These are phyloP conservation scores for Gaeumannomyces sp. DNA, from an alignment of 2,329 filamentous ascomycete species.

Conservation along the genomic window DNA sequence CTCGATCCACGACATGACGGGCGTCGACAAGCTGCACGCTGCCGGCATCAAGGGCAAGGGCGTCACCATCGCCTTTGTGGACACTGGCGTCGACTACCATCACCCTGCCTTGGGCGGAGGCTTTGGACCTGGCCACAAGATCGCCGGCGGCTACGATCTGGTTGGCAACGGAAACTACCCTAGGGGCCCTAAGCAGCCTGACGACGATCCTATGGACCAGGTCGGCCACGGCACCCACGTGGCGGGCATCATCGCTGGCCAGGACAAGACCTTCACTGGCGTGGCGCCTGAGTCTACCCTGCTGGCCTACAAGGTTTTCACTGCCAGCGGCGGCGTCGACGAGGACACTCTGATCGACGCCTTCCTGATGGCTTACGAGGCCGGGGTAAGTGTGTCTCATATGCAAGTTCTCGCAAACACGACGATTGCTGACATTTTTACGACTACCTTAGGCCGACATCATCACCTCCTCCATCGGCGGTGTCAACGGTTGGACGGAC, in stretches of 20 bases:
- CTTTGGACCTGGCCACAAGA: constrained; percentile 37
- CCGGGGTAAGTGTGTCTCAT: constrained; percentile 11
- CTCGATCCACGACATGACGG: constrained; percentile 13
- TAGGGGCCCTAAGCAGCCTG: constrained; percentile 14
- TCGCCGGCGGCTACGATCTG: constrained; percentile 36
- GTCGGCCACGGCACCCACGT: constrained; percentile 37
- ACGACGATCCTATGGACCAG: constrained; percentile 28
- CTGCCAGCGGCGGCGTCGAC: constrained; percentile 15
- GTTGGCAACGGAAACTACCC: constrained; percentile 27
- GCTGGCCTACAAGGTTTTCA: constrained; percentile 26
- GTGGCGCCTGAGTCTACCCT: constrained; percentile 25
- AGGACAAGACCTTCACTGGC: constrained; percentile 19
- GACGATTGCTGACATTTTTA: neutral
- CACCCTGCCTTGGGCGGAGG: constrained; percentile 31
- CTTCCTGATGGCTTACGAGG: constrained; percentile 24
- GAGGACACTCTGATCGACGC: constrained; percentile 26
- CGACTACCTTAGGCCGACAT: constrained; percentile 1
- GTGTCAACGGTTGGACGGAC: constrained; percentile 20
- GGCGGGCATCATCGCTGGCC: constrained; percentile 42
- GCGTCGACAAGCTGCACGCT: constrained; percentile 13
- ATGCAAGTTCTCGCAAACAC: too few species aligned
- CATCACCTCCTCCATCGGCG: constrained; percentile 6
- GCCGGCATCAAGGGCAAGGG: constrained; percentile 13
- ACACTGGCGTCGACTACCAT: constrained; percentile 12
- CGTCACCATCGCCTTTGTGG: constrained; percentile 12